Evolutionary conservation across 805 yeast genomes (phyloP).

Genomic region (Ogataea philodendri): DNA sequence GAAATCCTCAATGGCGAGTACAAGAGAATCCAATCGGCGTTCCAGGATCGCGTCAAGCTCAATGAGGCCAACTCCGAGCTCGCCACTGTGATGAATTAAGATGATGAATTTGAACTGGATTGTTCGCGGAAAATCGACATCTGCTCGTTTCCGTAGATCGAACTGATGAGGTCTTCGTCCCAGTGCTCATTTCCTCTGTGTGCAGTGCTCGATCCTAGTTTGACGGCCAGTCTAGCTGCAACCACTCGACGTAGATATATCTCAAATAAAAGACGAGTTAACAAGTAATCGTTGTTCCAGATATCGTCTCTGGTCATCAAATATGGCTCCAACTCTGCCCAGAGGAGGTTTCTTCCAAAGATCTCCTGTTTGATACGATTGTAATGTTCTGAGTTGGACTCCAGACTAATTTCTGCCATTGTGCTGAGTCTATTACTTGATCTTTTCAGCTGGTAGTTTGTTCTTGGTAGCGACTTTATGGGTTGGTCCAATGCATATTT

Average conservation of each 20-base stretch:
- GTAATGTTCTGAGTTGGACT: slow-evolving; percentile 28
- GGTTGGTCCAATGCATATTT: slow-evolving; percentile 14
- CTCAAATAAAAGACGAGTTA: slow-evolving; percentile 30
- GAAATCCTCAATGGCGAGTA: slow-evolving; percentile 26
- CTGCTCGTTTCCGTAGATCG: slow-evolving; percentile 44
- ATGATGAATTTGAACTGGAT: not conserved
- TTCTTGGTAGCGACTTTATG: slow-evolving; percentile 11
- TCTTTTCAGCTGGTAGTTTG: slow-evolving; percentile 7
- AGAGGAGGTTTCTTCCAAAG: slow-evolving; percentile 18
- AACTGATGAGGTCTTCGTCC: slow-evolving; percentile 42
- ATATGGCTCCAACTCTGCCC: slow-evolving; percentile 18
- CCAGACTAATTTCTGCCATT: slow-evolving; percentile 29
- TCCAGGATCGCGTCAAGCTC: slow-evolving; percentile 27
- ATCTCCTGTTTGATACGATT: slow-evolving; percentile 18
- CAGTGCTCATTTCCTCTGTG: slow-evolving; percentile 17
- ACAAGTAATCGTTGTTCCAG: slow-evolving; percentile 25
- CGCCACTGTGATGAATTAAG: slow-evolving; percentile 1
- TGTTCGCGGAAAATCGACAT: slow-evolving; percentile 25
- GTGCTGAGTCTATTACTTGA: slow-evolving; percentile 22
- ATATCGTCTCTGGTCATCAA: slow-evolving; percentile 21
- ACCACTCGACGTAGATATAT: slow-evolving; percentile 33
- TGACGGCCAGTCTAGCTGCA: slow-evolving; percentile 30
- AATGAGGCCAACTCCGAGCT: slow-evolving; percentile 23
- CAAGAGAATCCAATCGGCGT: slow-evolving; percentile 19
- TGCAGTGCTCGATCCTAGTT: slow-evolving; percentile 25